These are phyloP conservation scores for Chalciporus piperatus DNA, from an alignment of 768 basidiomycete genomes.

Conservation along the genomic window DNA sequence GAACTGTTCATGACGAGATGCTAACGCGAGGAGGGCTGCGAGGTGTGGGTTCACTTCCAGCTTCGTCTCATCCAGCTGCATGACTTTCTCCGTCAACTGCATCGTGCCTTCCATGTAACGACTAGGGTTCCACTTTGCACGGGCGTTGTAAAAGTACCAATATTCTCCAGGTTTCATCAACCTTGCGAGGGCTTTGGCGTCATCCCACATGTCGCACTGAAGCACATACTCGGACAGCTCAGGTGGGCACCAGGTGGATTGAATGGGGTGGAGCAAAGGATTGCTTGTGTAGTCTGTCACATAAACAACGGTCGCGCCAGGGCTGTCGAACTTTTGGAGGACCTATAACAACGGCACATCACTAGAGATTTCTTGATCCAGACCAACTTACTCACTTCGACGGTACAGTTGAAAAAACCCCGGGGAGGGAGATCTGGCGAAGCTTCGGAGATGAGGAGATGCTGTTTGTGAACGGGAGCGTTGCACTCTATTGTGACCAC, in stretches of 20 bases:
- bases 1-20: constrained; percentile 6
- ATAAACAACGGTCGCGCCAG: constrained; percentile 46
- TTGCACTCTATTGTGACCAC: constrained; percentile 13
- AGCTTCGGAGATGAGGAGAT: constrained; percentile 50
- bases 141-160: constrained; percentile 53
- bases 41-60: constrained; percentile 37
- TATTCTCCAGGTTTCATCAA: constrained; percentile 48
- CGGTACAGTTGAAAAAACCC: constrained; percentile 62
- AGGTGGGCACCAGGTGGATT: constrained; percentile 46
- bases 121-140: constrained; percentile 37
- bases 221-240: constrained; percentile 44
- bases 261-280: constrained; percentile 28
- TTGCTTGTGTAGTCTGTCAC: constrained; percentile 67
- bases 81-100: constrained; percentile 41
- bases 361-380: neutral
- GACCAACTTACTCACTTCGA: constrained; percentile 45
- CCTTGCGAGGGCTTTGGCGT: constrained; percentile 39
- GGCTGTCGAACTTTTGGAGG: constrained; percentile 40
- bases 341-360: constrained; percentile 37
- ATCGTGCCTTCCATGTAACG: constrained; percentile 56
- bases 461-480: constrained; percentile 28
- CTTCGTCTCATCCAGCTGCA: constrained; percentile 40
- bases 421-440: constrained; percentile 41
- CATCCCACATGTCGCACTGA: constrained; percentile 61
- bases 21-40: constrained; percentile 52